Evolutionary conservation across 495 filamentous ascomycete genomes (phyloP), one percentile per base, ranked within the genome.

Genomic region (Hypoxylon fuscum): DNA sequence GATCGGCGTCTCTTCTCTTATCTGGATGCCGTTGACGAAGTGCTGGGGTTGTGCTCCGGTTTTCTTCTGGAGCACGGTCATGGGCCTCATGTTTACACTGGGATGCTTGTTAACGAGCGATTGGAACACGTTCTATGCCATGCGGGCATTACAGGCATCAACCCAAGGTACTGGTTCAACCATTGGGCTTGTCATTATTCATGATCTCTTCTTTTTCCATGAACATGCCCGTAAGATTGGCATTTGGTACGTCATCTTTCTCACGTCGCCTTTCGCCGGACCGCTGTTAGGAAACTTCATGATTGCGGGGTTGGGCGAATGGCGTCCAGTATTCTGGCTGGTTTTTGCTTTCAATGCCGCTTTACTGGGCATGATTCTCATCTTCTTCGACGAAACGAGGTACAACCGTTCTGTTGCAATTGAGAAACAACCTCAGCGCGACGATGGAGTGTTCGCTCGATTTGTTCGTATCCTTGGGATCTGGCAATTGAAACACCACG

Each of bases 161-260:
- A 31, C 27, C 5, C 27, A 31, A 10, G 27, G 27, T 10, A 31
- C 85, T 6, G 85, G 76, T 2, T 75, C 81, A 6, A 88, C 81
- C 3, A 83, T 88, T 7, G 86, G 86, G 8, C 75, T 88, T 77
- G 83, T 84, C 9, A 75, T 87, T 38, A 79, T 86, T 40, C 78
- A 79, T 56, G 78, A 81, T 64, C 59, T 87, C 1, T 88, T 86
- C 59, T 88, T 85, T 52, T 83, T 87, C 63, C 78, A 87, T 44
- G 78, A 88, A 65, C 77, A 83, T 8, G 85, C 85, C 1, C 77
- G 83, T 55, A 87, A 86, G 64, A 69, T 88, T n/a, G 84, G 85
- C 0, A 53, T 88, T 27, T 88, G 86, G 85, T 85, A 86, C 4
- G 69, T 87, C 27, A 81, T 83, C 14, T 74, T 87, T 35, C 80